Percentiles rank a stretch among this genome's conserved stretches.
phyloP scores from a whole-genome alignment of 257 asterid species.

The Solanum pennellii region DNA sequence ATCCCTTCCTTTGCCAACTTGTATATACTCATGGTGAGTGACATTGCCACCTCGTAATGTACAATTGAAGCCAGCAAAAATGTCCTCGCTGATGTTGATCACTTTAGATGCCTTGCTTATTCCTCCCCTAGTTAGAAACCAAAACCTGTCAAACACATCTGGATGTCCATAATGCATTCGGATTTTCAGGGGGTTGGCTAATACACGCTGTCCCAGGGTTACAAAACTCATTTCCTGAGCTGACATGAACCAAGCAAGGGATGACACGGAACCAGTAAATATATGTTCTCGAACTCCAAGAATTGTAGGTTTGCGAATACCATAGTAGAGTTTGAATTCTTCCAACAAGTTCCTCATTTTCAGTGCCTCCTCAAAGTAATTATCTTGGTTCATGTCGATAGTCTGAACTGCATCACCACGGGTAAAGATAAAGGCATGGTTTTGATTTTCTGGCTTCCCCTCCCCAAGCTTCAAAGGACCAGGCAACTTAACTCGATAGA shows the following conservation, averaged over 20 bases:
- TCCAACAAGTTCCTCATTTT: conserved; percentile 93
- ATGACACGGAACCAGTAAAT: conserved; percentile 94
- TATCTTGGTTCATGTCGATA: conserved; percentile 98
- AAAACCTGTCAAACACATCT: conserved; percentile 95
- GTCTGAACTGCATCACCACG: conserved; percentile 99
- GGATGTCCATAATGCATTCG: conserved; percentile 99
- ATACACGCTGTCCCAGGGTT: conserved; percentile 97
- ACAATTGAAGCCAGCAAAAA: conserved; percentile 98
- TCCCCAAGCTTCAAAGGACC: conserved; percentile 97
- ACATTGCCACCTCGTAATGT: conserved; percentile 94
- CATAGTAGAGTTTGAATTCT: conserved; percentile 71
- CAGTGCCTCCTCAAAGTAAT: conserved; percentile 96
- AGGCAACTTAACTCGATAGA: conserved; percentile 91
- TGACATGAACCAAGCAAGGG: conserved; percentile 99
- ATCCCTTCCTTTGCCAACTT: conserved; percentile 99
- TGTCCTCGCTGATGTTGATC: conserved; percentile 95
- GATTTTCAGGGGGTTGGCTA: conserved; percentile 93
- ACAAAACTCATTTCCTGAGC: conserved; percentile 97
- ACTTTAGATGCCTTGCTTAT: conserved; percentile 97
- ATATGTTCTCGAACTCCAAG: conserved; percentile 94
- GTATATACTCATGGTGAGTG: conserved; percentile 96
- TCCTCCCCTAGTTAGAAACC: conserved; percentile 98
- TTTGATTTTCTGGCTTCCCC: conserved; percentile 99
- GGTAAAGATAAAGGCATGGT: conserved; percentile 90
- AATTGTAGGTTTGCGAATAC: conserved; percentile 89